Base-by-base conservation (phyloP, 2,329 filamentous ascomycete genomes). In the Exserohilum turcica region DNA sequence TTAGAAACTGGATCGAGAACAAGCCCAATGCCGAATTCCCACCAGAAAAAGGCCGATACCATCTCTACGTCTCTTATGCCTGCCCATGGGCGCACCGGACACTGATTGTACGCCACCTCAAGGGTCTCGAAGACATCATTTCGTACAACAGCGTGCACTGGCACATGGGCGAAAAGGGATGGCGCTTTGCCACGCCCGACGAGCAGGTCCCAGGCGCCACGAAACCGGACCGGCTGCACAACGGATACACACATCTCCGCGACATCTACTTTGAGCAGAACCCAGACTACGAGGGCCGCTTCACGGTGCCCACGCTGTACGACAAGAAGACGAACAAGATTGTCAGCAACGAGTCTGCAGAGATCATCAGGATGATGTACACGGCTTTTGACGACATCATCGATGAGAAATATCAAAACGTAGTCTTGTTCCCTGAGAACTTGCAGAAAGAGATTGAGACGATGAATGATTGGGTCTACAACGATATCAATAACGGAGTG, bases 61-160 rank as follows among this genome's bases (percentile, higher is more conserved):
- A 99, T 77, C 85, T 99, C 65, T 99, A 93, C 72, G 88, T 96
- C 63, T 93, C 89, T 67, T 96, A 96, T 76, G 92, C 92, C 6
- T 97, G 92, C 76, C 92, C 92, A 3, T 97, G 92, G 92, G 92
- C 93, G 5, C 91, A 91, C 70, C 87, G 94, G 37, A 88, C 91
- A 0, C 81, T 97, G 61, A 96, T 97, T 63, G 89, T 90, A 2
- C 84, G 93, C 53, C 88, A 91, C 73, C 83, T 99, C 67, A 99
- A 97, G 79, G 94, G 93, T 0, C 82, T 99, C 0, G 90, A 97
- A 66, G 88, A 95, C 51, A 83, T 94, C 61, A 87, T 99, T 63
- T 79, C 84, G 5, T 81, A 85, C 54, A 94, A 91, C 0, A 86
- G 85, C n/a, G 92, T 97, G 47, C 92, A 97, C 77, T 97, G 92